Evolutionary conservation across 331 rosid genomes (phyloP), one percentile per base, ranked within the genome.

Genomic region (Dryas integrifolia): DNA sequence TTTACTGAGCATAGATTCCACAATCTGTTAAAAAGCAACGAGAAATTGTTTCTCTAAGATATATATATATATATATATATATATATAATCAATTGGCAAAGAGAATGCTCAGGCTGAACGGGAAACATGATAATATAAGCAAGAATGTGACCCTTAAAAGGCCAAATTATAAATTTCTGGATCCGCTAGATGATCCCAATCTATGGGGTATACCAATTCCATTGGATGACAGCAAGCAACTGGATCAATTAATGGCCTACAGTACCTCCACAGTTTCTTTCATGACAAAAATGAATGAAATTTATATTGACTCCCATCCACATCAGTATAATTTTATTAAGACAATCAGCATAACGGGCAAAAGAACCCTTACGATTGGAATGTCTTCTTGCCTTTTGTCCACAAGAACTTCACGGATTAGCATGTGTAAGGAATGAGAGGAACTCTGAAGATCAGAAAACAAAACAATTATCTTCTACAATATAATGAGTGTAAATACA

Each of bases 361-460:
- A 21, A 38, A 58, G 43, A 67, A 48, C 58, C 21, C 97, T 85
- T 83, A 95, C 99, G 35, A 41, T n/a, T 65, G 97, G 98, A 82
- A 95, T 87, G 52, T 92, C 99, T 60, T 95, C 99, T 26, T 85
- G 88, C 81, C 77, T 82, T 85, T 79, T 92, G 70, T 88, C 86
- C 0, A 69, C 76, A 77, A 95, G 88, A 79, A 82, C 79, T 76
- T 92, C 88, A 53, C 84, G 86, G 64, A 95, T 85, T 26, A 92
- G 85, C 65, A 77, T 60, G 51, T 73, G 77, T 62, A 95, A 74
- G 53, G 90, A 77, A 66, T 83, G 85, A 73, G 84, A 62, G 50
- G 88, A 77, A 77, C 80, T 84, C 98, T 94, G 90, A 60, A 65
- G 3, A 64, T 60, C 72, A 50, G 56, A 84, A 83, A 39, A 58